A percentile compares a stretch with the other conserved stretches of the same genome.
Evolutionary conservation across 1,139 yeast genomes (phyloP).

Genomic region (Yamadazyma trypodendri): DNA sequence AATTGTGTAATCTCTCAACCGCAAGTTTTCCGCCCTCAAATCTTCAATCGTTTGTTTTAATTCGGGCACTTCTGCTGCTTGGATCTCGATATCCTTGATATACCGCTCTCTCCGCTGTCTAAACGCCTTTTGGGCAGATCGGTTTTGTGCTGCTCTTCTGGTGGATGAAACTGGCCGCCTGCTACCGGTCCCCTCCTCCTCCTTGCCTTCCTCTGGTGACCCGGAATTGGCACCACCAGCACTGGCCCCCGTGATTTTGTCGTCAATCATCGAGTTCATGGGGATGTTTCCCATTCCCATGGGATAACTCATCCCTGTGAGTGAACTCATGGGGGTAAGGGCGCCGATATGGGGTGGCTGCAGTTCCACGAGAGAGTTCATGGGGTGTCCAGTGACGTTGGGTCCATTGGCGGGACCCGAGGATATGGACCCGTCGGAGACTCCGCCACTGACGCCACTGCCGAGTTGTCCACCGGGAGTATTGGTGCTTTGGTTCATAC

Average conservation of each 20-base stretch:
- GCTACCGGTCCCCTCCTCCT: not conserved
- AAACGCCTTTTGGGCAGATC: slow-evolving; percentile 87
- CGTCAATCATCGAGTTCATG: slow-evolving; percentile 1
- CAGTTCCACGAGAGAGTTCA: not conserved
- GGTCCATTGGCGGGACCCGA: too few relatives aligned
- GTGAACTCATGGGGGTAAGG: not conserved
- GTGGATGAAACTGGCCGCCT: slow-evolving; percentile 54
- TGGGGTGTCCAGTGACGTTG: not conserved
- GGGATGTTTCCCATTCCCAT: not conserved
- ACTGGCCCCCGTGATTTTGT: not conserved
- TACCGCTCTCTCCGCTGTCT: slow-evolving; percentile 77
- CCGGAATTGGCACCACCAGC: not conserved
- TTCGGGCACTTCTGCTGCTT: slow-evolving; percentile 59
- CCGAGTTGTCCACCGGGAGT: not conserved
- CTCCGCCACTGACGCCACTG: not conserved
- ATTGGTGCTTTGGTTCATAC: not conserved
- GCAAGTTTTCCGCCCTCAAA: slow-evolving; percentile 65
- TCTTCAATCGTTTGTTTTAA: slow-evolving; percentile 63
- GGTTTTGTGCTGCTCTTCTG: slow-evolving; percentile 84
- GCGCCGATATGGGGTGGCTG: not conserved
- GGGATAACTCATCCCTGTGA: not conserved
- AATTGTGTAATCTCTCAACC: slow-evolving; percentile 70
- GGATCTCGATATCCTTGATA: slow-evolving; percentile 72
- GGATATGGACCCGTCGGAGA: too few relatives aligned
- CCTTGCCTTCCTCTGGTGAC: not conserved